Evolutionary conservation across 768 basidiomycete species (phyloP).

Genomic region (Boletus rubropictus): DNA sequence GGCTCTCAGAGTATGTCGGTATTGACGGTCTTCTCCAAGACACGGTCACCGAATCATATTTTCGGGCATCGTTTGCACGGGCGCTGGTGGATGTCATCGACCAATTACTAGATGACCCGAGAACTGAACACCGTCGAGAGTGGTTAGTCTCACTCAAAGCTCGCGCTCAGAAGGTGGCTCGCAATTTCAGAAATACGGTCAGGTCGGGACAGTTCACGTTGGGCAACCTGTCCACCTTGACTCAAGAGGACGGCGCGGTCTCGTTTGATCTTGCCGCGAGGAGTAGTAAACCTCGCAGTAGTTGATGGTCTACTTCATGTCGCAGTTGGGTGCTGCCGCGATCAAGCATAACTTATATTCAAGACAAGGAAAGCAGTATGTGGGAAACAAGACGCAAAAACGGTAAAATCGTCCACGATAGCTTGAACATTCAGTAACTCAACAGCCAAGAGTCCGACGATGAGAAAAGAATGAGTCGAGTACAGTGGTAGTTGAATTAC

Average conservation of each 20-base stretch:
- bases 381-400: neutral
- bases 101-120: constrained; percentile 25
- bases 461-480: neutral
- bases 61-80: constrained; percentile 44
- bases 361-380: constrained; percentile 8
- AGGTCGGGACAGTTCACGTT: constrained; percentile 20
- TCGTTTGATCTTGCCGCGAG: constrained; percentile 28
- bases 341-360: constrained; percentile 1
- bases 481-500: constrained; percentile 17
- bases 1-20: constrained; percentile 49
- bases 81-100: constrained; percentile 40
- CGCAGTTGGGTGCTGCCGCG: neutral
- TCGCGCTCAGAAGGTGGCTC: constrained; percentile 17
- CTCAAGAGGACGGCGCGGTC: constrained; percentile 26
- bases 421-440: neutral
- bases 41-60: constrained; percentile 29
- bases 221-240: constrained; percentile 21
- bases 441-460: constrained; percentile 4
- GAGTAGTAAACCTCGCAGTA: constrained; percentile 24
- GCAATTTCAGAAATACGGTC: constrained; percentile 9
- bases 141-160: constrained; percentile 16
- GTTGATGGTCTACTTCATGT: constrained; percentile 10
- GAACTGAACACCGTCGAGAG: constrained; percentile 12
- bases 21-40: constrained; percentile 32
- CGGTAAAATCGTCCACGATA: constrained; percentile 7